Evolutionary conservation across 257 asterid species (phyloP).

Genomic region (Solanum sitiens): DNA sequence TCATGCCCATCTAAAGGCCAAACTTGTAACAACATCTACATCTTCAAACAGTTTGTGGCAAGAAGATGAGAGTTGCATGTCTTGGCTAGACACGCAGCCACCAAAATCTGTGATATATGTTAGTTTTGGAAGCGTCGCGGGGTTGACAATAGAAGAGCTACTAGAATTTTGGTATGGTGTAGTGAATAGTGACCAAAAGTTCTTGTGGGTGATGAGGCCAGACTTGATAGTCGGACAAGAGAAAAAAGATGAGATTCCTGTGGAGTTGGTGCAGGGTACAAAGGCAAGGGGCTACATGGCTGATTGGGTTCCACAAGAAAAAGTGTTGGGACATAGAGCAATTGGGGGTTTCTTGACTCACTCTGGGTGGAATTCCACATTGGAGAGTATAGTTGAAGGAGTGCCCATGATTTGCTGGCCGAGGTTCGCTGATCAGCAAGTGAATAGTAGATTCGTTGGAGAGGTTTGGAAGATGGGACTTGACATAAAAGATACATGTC

Average conservation of each 20-base stretch:
- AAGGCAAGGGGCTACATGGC: background rate
- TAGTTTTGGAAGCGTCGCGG: background rate
- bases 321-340: background rate
- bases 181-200: background rate
- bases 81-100: background rate
- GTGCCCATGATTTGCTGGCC: slow-evolving; percentile 13
- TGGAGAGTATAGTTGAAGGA: background rate
- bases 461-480: slow-evolving; percentile 20
- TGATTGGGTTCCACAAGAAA: slow-evolving; percentile 3
- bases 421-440: slow-evolving; percentile 15
- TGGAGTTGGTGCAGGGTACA: background rate
- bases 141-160: background rate
- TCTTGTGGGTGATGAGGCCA: slow-evolving; percentile 3
- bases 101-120: background rate
- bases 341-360: slow-evolving; percentile 6
- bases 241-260: background rate
- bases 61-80: slow-evolving; percentile 34
- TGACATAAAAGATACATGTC: slow-evolving; percentile 22
- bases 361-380: slow-evolving; percentile 1
- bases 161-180: background rate
- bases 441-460: slow-evolving; percentile 14
- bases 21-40: slow-evolving; percentile 11
- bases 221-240: background rate
- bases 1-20: slow-evolving; percentile 44
- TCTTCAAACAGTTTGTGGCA: slow-evolving; percentile 40